Percentiles rank a stretch among this genome's conserved stretches.
phyloP scores from a whole-genome alignment of 306 rosid genomes.

The Boehmeria nivea region DNA sequence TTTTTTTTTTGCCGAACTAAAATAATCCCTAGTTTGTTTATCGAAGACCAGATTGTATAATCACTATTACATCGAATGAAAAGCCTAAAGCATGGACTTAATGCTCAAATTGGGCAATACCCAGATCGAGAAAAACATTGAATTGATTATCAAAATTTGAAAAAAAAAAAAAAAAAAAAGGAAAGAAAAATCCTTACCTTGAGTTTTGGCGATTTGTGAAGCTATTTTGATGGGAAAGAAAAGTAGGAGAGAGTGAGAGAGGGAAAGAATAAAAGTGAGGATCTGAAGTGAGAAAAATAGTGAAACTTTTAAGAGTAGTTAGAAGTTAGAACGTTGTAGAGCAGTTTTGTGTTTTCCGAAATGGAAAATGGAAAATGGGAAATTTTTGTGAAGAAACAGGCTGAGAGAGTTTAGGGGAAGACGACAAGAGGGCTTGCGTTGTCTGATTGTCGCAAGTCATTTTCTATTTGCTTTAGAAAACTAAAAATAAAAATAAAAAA shows the following conservation, averaged over 20 bases:
- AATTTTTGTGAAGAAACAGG: background rate
- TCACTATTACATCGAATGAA: too few relatives aligned
- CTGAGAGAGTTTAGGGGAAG: constrained; percentile 5
- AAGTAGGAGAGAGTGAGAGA: too few relatives aligned
- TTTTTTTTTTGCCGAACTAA: constrained; percentile 2
- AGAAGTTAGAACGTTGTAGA: background rate
- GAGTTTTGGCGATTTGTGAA: constrained; percentile 9
- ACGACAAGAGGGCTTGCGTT: constrained; percentile 7
- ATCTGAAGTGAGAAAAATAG: too few relatives aligned
- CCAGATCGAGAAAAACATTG: constrained; percentile 29
- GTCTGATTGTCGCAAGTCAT: background rate
- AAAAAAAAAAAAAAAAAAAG: too few relatives aligned
- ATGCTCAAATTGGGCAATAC: constrained; percentile 16
- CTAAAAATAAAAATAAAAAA: too few relatives aligned
- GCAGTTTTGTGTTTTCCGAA: too few relatives aligned
- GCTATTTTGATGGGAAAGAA: constrained; percentile 1
- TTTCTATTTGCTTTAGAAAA: too few relatives aligned
- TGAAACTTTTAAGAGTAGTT: background rate
- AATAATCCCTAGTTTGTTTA: constrained; percentile 29
- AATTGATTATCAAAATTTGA: too few relatives aligned
- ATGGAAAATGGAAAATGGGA: too few relatives aligned
- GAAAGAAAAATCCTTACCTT: constrained; percentile 17
- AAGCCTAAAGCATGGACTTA: constrained; percentile 2
- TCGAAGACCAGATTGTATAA: too few relatives aligned
- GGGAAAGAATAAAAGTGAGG: too few relatives aligned